Evolutionary conservation across 139 green algal genomes (phyloP), one percentile per base, ranked within the genome.

Genomic region (Pycnococcus provasolii): DNA sequence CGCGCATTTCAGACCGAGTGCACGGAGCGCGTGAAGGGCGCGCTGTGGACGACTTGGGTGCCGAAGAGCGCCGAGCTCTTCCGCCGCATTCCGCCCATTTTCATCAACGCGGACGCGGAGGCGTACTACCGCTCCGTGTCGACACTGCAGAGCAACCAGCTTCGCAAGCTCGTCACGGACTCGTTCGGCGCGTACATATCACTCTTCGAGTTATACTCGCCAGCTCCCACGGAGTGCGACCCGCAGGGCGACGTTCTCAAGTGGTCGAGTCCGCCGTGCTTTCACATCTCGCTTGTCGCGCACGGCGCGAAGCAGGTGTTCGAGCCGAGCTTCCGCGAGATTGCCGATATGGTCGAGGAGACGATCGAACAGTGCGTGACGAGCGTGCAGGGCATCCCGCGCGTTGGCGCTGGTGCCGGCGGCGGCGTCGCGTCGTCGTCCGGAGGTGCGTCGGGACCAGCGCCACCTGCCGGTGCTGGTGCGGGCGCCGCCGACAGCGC

Each of bases 1-100:
- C 65, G 71, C 48, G 53, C 52, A 8, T 75, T 80, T 60, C 82
- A 88, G 80, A 44, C 62, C 4, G 74, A 84, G 3, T 62, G 64
- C n/a, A 66, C 44, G 47, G 83, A 89, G 74, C 51, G 73, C 47
- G 57, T 84, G 4, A 86, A 62, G 44, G 72, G 64, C 5, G 55
- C 77, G 68, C 77, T 91, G 41, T 91, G 84, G 82, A 86, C 73
- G 6, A 70, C 62, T 57, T 91, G 86, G 86, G 71, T 87, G 42
- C 84, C 84, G 5, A 85, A 85, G 67, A 79, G 71, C 46, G 63
- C 81, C 8, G 83, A 88, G 48, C 59, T 89, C 1, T 91, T 89
- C 78, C 80, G 80, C 39, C 74, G 79, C 26, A 58, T 87, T 4
- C 83, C 82, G 6, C 84, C 86, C 37, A 71, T 86, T 37, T 85